phyloP scores from a whole-genome alignment of 1,139 yeast genomes.

The Yamadazyma aaseri region DNA sequence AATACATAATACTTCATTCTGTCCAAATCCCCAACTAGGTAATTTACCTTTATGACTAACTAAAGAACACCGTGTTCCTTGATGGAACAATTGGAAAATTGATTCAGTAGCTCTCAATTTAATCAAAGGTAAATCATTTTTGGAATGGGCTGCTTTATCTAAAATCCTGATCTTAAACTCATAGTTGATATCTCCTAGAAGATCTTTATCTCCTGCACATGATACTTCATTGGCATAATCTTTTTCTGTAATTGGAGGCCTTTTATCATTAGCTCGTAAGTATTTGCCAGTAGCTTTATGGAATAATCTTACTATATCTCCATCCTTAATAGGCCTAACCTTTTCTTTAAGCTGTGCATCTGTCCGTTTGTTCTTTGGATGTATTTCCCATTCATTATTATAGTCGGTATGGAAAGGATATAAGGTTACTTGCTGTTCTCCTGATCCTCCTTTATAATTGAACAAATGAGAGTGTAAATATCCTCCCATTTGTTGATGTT shows the following conservation, averaged over 20 bases:
- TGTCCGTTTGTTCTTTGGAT: constrained; percentile 34
- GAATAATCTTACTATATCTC: constrained; percentile 54
- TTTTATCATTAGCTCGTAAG: constrained; percentile 51
- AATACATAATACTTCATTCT: constrained; percentile 76
- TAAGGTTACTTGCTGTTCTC: constrained; percentile 68
- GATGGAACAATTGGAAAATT: constrained; percentile 58
- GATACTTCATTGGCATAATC: constrained; percentile 78
- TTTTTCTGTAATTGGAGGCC: constrained; percentile 79
- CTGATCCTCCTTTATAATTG: constrained; percentile 53
- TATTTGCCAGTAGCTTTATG: constrained; percentile 62
- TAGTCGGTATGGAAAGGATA: constrained; percentile 49
- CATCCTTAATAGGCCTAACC: constrained; percentile 43
- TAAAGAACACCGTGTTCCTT: constrained; percentile 59
- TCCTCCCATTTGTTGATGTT: constrained; percentile 60
- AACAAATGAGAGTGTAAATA: constrained; percentile 68
- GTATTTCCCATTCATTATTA: constrained; percentile 70
- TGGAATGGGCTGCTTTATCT: constrained; percentile 24
- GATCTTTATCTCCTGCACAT: constrained; percentile 53
- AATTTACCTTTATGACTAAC: constrained; percentile 60
- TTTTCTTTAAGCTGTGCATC: constrained; percentile 31
- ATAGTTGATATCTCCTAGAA: constrained; percentile 51
- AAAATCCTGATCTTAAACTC: constrained; percentile 49
- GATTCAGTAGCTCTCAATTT: constrained; percentile 52
- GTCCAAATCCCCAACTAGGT: constrained; percentile 70
- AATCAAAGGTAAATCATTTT: constrained; percentile 33